Percentiles rank a stretch among this genome's conserved stretches.
Evolutionary conservation across 1,139 yeast genomes (phyloP).

Genomic region (Taiozyma sp.): DNA sequence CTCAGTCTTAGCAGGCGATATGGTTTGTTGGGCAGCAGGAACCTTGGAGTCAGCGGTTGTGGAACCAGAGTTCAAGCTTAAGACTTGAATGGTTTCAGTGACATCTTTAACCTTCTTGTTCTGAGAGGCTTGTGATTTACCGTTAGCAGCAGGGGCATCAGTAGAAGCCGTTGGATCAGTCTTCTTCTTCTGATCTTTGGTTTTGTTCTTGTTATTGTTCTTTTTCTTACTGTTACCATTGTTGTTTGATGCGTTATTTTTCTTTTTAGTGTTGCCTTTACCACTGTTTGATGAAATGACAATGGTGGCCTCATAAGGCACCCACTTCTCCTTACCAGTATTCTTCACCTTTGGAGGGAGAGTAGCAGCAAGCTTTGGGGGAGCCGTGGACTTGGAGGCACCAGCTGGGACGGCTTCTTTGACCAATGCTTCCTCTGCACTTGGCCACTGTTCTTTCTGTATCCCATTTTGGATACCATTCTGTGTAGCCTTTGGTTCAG

Average conservation of each 20-base stretch:
- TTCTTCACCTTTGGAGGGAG: conserved; percentile 16
- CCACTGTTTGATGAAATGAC: conserved; percentile 13
- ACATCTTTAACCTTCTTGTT: neutral
- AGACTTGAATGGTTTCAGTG: neutral
- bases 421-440: conserved; percentile 12
- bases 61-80: neutral
- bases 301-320: conserved; percentile 27
- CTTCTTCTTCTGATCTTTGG: conserved; percentile 1
- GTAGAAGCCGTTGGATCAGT: neutral
- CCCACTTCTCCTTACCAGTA: conserved; percentile 26
- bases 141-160: neutral
- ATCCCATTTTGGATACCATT: neutral
- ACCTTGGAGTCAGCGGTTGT: conserved; percentile 1
- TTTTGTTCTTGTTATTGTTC: conserved; percentile 1
- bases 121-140: neutral
- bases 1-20: neutral
- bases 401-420: conserved; percentile 1
- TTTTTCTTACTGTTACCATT: conserved; percentile 1
- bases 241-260: conserved; percentile 1
- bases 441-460: conserved; percentile 20
- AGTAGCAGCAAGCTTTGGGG: neutral
- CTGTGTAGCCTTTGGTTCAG: neutral
- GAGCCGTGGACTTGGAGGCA: neutral
- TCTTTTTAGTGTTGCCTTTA: conserved; percentile 2
- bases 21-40: neutral